phyloP scores from a whole-genome alignment of 805 yeast species.

The Pichia insulana region DNA sequence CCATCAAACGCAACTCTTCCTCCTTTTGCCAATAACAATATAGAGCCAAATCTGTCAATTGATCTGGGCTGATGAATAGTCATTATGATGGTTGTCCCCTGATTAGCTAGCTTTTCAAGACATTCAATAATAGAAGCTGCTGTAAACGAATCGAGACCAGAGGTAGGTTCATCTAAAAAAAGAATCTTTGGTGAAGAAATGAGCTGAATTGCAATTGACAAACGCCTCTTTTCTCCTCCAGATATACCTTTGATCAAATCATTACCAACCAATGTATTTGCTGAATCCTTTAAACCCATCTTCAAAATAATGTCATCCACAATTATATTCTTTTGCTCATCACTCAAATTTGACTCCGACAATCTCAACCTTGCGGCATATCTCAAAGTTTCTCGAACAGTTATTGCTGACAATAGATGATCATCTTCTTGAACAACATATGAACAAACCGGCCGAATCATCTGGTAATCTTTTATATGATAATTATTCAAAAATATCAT shows the following conservation, averaged over 20 bases:
- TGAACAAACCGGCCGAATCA: slow-evolving; percentile 44
- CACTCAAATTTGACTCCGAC: slow-evolving; percentile 32
- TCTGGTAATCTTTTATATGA: slow-evolving; percentile 17
- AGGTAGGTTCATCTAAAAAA: slow-evolving; percentile 81
- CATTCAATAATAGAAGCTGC: slow-evolving; percentile 60
- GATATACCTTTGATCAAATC: slow-evolving; percentile 56
- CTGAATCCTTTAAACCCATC: slow-evolving; percentile 67
- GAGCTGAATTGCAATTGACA: slow-evolving; percentile 74
- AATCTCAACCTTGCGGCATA: slow-evolving; percentile 66
- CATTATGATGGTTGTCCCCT: slow-evolving; percentile 56
- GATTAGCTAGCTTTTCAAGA: slow-evolving; percentile 46
- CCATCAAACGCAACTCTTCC: slow-evolving; percentile 68
- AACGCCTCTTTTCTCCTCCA: slow-evolving; percentile 77
- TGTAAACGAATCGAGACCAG: slow-evolving; percentile 78
- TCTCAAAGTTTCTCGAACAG: slow-evolving; percentile 68
- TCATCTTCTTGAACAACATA: slow-evolving; percentile 81
- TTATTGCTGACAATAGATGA: slow-evolving; percentile 57
- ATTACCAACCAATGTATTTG: slow-evolving; percentile 60
- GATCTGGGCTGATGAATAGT: slow-evolving; percentile 84
- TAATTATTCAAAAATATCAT: slow-evolving; percentile 34
- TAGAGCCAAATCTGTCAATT: slow-evolving; percentile 56
- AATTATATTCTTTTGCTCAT: slow-evolving; percentile 33
- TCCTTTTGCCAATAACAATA: slow-evolving; percentile 66
- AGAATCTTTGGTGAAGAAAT: slow-evolving; percentile 63
- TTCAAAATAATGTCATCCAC: slow-evolving; percentile 54